Percentiles rank a stretch among this genome's conserved stretches.
These are phyloP conservation scores for Chrysosporium keratinophilum DNA, from an alignment of 2,329 filamentous ascomycete genomes.

Conservation along the genomic window DNA sequence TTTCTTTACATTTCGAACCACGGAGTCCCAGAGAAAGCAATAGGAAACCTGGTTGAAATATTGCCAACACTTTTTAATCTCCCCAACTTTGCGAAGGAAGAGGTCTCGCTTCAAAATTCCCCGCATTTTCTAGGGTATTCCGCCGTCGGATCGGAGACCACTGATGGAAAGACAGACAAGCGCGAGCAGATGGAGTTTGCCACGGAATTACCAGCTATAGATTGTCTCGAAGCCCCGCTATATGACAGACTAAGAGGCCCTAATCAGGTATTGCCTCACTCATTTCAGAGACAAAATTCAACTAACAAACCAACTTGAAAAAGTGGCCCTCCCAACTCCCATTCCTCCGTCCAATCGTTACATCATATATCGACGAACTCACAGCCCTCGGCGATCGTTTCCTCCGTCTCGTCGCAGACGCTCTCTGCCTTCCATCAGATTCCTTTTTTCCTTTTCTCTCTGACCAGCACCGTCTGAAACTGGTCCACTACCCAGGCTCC, in stretches of 20 bases:
- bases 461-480: slow-evolving; percentile 50
- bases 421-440: slow-evolving; percentile 41
- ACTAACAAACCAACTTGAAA: not conserved
- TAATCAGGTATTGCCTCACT: slow-evolving; percentile 31
- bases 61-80: slow-evolving; percentile 20
- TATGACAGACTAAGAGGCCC: slow-evolving; percentile 41
- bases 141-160: slow-evolving; percentile 46
- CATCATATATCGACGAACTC: slow-evolving; percentile 44
- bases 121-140: slow-evolving; percentile 54
- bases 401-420: slow-evolving; percentile 47
- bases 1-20: slow-evolving; percentile 23
- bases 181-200: slow-evolving; percentile 53
- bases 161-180: slow-evolving; percentile 43
- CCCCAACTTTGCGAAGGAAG: slow-evolving; percentile 17
- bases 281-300: not conserved
- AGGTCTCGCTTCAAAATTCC: slow-evolving; percentile 36
- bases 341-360: slow-evolving; percentile 30
- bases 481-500: slow-evolving; percentile 44
- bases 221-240: slow-evolving; percentile 26
- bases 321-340: slow-evolving; percentile 38
- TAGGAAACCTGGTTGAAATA: slow-evolving; percentile 17
- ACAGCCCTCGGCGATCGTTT: slow-evolving; percentile 45
- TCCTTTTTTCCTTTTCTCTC: slow-evolving; percentile 46
- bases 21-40: slow-evolving; percentile 16
- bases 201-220: slow-evolving; percentile 41